phyloP scores from a whole-genome alignment of 257 asterid species.

The Leonotis leonurus region DNA sequence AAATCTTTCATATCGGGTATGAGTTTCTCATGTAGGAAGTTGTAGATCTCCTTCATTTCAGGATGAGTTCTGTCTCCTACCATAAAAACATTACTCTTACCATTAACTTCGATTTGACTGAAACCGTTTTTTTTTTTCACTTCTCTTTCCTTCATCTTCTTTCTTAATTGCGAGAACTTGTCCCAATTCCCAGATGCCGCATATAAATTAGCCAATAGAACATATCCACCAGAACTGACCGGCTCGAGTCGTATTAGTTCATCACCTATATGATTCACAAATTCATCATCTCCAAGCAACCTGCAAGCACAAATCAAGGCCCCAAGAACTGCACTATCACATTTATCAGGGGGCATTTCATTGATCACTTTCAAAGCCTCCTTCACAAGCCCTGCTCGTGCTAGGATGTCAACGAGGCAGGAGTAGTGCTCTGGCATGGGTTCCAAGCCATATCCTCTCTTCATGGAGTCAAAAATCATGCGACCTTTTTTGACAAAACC shows the following conservation, averaged over 20 bases:
- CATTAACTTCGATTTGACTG: constrained; percentile 52
- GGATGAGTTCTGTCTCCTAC: constrained; percentile 47
- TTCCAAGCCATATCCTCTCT: constrained; percentile 38
- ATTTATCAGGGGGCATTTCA: constrained; percentile 47
- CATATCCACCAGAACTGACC: constrained; percentile 42
- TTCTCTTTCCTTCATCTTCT: constrained; percentile 47
- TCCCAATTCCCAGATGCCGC: constrained; percentile 56
- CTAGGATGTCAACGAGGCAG: constrained; percentile 34
- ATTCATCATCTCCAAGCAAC: constrained; percentile 40
- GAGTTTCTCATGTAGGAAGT: constrained; percentile 34
- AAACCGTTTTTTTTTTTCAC: constrained; percentile 46
- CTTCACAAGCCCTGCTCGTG: constrained; percentile 33
- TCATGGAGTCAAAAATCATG: constrained; percentile 49
- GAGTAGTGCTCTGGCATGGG: constrained; percentile 45
- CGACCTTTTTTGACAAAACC: constrained; percentile 56
- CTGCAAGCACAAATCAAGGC: constrained; percentile 51
- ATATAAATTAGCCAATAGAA: constrained; percentile 40
- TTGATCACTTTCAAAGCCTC: constrained; percentile 42
- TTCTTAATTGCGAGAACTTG: constrained; percentile 40
- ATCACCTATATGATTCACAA: constrained; percentile 34
- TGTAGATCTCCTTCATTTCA: constrained; percentile 38
- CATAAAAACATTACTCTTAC: constrained; percentile 40
- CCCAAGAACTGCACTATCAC: constrained; percentile 51
- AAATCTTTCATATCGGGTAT: constrained; percentile 36
- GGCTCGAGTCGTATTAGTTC: constrained; percentile 50